Conservation (phyloP, 441 rosid genomes). For the Populus tomentosa region DNA sequence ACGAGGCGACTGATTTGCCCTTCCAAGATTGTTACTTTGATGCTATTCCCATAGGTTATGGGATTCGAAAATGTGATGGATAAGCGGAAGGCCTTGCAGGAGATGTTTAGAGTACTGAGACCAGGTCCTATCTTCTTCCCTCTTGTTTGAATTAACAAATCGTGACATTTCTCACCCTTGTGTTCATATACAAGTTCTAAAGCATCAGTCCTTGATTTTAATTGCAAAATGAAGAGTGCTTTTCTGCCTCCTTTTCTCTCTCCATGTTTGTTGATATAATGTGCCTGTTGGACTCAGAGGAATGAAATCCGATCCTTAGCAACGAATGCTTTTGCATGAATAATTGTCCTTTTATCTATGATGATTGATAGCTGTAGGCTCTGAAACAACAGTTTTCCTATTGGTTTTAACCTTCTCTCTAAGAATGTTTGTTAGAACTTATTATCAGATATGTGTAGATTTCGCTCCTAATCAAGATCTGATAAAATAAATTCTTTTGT, state of each 20-base stretch:
- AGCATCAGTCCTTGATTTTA: conserved; percentile 70
- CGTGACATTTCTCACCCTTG: conserved; percentile 5
- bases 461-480: background rate
- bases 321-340: background rate
- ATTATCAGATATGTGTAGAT: background rate
- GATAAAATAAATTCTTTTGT: conserved; percentile 1
- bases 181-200: conserved; percentile 46
- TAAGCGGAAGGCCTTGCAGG: conserved; percentile 52
- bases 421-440: background rate
- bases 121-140: conserved; percentile 39
- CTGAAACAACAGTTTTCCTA: background rate
- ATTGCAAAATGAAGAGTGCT: conserved; percentile 6
- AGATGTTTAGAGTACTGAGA: conserved; percentile 62
- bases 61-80: conserved; percentile 66
- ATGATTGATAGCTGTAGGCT: background rate
- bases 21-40: conserved; percentile 62
- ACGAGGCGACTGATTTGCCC: conserved; percentile 73
- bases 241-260: too few relatives aligned
- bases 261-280: background rate
- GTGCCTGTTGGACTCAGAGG: background rate
- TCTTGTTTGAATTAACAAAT: background rate
- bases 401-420: background rate
- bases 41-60: conserved; percentile 86
- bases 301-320: background rate
- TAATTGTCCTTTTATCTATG: background rate